Base-by-base conservation (phyloP, 768 basidiomycete species). In the Termitomyces heimii region DNA sequence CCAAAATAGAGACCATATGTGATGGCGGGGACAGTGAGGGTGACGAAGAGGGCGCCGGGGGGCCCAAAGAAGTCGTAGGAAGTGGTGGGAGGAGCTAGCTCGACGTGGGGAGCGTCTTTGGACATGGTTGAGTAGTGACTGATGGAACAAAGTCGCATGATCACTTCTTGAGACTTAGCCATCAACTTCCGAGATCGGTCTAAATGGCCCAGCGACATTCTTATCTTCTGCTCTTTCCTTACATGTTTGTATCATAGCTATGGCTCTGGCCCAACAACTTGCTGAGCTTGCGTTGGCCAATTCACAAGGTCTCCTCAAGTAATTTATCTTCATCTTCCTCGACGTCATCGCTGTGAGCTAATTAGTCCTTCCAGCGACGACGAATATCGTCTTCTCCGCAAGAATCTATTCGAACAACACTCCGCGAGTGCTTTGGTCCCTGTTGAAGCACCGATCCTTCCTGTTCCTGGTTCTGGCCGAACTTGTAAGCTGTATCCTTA, bases 41-140 rank as follows among this genome's bases (percentile, higher is more conserved):
- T 82, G 62, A 95, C 79, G 57, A 84, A 74, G 47, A 87, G 65
- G 0, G 93, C 89, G 4, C 92, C 92, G 4, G 80, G 82, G 3
- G 92, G 91, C 0, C 92, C 92, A 45, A 90, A 68, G 67, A 95
- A 95, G 66, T 95, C 93, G 70, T 88, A 94, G 43, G 75, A 68
- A 0, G 75, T 83, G 34, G 92, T 88, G 52, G 77, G 79, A 0
- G 90, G 91, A 62, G 91, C 91, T 64, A 87, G 73, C 40, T 62
- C 59, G 57, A 53, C 31, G 57, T 56, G 42, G 32, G 35, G 5
- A 20, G 2, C 29, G 57, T 58, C 45, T 60, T 57, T 60, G 56
- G 49, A 64, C 70, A 73, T 73, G 65, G 62, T 66, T 47, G 37
- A n/a, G 56, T 63, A 18, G 34, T 16, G 46, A 57, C 60, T 59